A percentile compares a stretch with the other conserved stretches of the same genome.
These are phyloP conservation scores for Calonectria pauciramosa DNA, from an alignment of 2,329 filamentous ascomycete species.

Conservation along the genomic window DNA sequence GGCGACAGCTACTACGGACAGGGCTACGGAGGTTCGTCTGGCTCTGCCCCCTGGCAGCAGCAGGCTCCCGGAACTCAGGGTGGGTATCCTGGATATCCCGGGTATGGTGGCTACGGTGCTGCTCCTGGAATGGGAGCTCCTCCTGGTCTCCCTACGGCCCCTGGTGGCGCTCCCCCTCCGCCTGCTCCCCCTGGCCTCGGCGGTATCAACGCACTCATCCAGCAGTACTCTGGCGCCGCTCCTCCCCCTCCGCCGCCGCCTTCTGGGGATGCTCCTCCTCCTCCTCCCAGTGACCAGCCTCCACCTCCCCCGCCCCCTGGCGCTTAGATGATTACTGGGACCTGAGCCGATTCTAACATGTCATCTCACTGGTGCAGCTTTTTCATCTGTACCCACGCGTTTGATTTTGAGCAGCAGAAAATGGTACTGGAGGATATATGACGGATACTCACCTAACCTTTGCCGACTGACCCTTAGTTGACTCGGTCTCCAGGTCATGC, in stretches of 20 bases:
- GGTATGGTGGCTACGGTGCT: slow-evolving; percentile 65
- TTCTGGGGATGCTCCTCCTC: slow-evolving; percentile 68
- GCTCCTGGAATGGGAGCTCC: slow-evolving; percentile 57
- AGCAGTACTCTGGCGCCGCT: slow-evolving; percentile 71
- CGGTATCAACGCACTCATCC: slow-evolving; percentile 75
- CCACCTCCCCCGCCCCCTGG: slow-evolving; percentile 74
- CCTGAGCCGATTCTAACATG: slow-evolving; percentile 18
- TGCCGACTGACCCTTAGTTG: slow-evolving; percentile 28
- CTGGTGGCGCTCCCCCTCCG: slow-evolving; percentile 64
- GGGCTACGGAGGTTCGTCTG: slow-evolving; percentile 46
- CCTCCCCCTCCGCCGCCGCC: slow-evolving; percentile 72
- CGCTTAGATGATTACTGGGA: slow-evolving; percentile 50
- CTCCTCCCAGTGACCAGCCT: slow-evolving; percentile 73
- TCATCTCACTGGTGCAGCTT: slow-evolving; percentile 12
- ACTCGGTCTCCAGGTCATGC: slow-evolving; percentile 2
- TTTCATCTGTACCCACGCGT: background rate
- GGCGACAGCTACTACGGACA: slow-evolving; percentile 49
- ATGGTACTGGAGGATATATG: slow-evolving; percentile 7
- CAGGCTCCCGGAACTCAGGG: slow-evolving; percentile 67
- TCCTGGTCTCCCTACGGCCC: slow-evolving; percentile 57
- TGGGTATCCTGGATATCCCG: slow-evolving; percentile 68
- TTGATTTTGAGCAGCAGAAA: slow-evolving; percentile 12
- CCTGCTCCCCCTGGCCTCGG: slow-evolving; percentile 70
- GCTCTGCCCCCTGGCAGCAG: slow-evolving; percentile 67
- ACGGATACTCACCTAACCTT: slow-evolving; percentile 24